These are phyloP conservation scores for Poa pratensis DNA, from an alignment of 176 grass and related monocot genomes.

Conservation along the genomic window DNA sequence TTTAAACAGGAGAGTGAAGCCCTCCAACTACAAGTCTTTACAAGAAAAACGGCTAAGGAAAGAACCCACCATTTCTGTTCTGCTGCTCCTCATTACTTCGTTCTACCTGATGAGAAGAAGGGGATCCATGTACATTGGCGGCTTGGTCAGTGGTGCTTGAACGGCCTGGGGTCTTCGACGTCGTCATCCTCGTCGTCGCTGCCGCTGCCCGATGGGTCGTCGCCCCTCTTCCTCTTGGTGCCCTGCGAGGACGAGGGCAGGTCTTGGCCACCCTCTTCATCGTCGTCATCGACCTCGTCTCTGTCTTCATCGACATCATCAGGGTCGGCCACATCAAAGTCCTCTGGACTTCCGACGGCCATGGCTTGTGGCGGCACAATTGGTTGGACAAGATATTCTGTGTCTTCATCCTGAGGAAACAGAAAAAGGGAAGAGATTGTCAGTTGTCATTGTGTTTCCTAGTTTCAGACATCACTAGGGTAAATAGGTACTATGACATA, in stretches of 20 bases:
- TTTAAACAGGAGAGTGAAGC: slow-evolving; percentile 60
- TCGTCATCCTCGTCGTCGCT: slow-evolving; percentile 53
- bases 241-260: slow-evolving; percentile 56
- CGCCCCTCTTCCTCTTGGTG: slow-evolving; percentile 69
- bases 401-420: slow-evolving; percentile 76
- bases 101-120: slow-evolving; percentile 45
- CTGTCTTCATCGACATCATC: slow-evolving; percentile 71
- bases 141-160: slow-evolving; percentile 63
- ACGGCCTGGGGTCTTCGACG: slow-evolving; percentile 56
- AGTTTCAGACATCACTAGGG: background rate
- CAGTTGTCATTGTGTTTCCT: background rate
- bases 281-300: slow-evolving; percentile 51
- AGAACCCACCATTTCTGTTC: slow-evolving; percentile 61
- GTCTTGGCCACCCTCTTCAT: background rate
- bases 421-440: background rate
- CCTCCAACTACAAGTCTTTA: slow-evolving; percentile 58
- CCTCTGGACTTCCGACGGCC: slow-evolving; percentile 29
- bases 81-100: slow-evolving; percentile 38
- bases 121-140: slow-evolving; percentile 46
- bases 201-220: slow-evolving; percentile 51
- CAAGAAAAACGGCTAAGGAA: slow-evolving; percentile 56
- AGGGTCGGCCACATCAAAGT: slow-evolving; percentile 67
- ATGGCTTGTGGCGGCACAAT: slow-evolving; percentile 56
- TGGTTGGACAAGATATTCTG: slow-evolving; percentile 85
- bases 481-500: background rate